phyloP scores from a whole-genome alignment of 257 asterid genomes.

The Anisodus tanguticus region DNA sequence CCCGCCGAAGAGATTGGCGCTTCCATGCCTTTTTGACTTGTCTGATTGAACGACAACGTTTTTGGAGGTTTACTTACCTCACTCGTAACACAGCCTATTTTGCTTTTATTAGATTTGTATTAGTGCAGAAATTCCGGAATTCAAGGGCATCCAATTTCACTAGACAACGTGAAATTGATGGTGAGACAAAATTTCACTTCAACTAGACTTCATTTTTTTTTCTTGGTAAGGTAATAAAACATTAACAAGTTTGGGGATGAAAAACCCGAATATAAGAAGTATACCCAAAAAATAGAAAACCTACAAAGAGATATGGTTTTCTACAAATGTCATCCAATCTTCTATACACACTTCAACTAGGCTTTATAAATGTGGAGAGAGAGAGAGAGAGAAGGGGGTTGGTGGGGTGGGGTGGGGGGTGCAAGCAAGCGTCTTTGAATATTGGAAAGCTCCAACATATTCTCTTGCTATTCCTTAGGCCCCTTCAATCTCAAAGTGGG shows the following conservation, averaged over 20 bases:
- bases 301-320: not conserved
- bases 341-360: not conserved
- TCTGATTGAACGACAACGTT: not conserved
- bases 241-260: not conserved
- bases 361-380: not conserved
- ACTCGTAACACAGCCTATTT: not conserved
- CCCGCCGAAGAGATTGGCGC: not conserved
- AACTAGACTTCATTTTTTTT: not conserved
- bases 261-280: not conserved
- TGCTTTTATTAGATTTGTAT: conserved; percentile 8
- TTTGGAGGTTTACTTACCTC: conserved; percentile 5
- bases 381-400: not conserved
- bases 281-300: not conserved
- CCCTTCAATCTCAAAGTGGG: not conserved
- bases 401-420: not conserved
- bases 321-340: not conserved
- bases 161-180: not conserved
- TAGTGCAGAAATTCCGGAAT: not conserved
- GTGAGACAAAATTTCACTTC: not conserved
- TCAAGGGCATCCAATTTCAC: not conserved
- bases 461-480: conserved; percentile 14
- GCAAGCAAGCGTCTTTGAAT: conserved; percentile 3
- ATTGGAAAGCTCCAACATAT: not conserved
- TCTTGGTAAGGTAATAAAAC: not conserved
- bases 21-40: conserved; percentile 3